Conservation (phyloP, 2,329 filamentous ascomycete genomes). For the Botryotinia convoluta region DNA sequence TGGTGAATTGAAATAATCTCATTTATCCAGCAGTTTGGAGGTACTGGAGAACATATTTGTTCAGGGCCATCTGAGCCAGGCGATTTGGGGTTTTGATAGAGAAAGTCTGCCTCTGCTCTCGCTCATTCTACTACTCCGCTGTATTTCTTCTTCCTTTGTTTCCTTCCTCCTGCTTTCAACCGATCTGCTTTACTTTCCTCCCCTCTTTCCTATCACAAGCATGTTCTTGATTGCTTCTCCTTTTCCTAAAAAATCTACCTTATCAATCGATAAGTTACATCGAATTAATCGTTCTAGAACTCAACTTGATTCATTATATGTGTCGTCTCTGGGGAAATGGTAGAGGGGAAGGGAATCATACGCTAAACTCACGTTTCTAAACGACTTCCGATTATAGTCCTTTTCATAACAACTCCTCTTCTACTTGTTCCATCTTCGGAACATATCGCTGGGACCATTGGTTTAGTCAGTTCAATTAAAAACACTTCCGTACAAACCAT, state of each 20-base stretch:
- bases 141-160: neutral
- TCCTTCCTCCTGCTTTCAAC: neutral
- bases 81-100: neutral
- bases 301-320: neutral
- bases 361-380: neutral
- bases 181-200: neutral
- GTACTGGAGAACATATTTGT: neutral
- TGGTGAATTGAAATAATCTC: neutral
- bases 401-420: neutral
- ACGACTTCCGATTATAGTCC: neutral
- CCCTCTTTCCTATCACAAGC: neutral
- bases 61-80: neutral
- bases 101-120: neutral
- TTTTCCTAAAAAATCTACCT: neutral
- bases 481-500: neutral
- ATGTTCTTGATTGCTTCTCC: neutral
- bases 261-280: fast-evolving
- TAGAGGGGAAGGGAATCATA: neutral
- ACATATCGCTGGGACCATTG: neutral
- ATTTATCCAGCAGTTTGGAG: neutral
- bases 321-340: neutral
- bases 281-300: neutral
- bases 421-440: neutral
- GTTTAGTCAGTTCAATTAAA: neutral
- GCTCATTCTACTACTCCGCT: neutral